Percentiles rank a stretch among this genome's conserved stretches.
phyloP scores from a whole-genome alignment of 495 filamentous ascomycete species.

The Talaromyces liani region DNA sequence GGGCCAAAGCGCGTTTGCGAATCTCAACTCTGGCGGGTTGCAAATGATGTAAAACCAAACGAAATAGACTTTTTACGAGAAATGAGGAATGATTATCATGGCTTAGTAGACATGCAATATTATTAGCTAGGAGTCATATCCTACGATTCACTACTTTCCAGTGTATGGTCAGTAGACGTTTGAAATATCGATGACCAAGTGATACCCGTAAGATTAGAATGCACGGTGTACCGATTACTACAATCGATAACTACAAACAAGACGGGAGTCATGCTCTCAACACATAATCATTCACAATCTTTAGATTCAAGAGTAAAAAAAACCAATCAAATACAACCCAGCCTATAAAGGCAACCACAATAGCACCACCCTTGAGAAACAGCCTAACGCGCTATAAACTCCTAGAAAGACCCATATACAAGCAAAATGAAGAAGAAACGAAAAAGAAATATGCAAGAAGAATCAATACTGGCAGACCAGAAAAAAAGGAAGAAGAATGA shows the following conservation, averaged over 20 bases:
- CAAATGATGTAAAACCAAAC: constrained; percentile 1
- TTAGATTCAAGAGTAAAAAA: not conserved
- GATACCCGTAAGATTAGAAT: too few relatives aligned
- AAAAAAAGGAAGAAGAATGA: not conserved
- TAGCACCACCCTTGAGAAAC: not conserved
- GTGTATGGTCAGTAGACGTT: too few relatives aligned
- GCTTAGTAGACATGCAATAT: not conserved
- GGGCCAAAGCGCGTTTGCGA: not conserved
- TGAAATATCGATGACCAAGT: too few relatives aligned
- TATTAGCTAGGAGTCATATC: too few relatives aligned
- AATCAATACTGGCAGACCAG: not conserved
- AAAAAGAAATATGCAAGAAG: not conserved
- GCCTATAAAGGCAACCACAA: not conserved
- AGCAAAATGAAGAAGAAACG: not conserved
- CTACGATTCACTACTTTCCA: too few relatives aligned
- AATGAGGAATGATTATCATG: not conserved
- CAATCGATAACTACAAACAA: too few relatives aligned
- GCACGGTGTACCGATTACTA: too few relatives aligned
- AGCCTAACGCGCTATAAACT: not conserved
- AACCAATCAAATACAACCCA: not conserved
- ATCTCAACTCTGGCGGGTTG: not conserved
- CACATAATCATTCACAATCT: too few relatives aligned
- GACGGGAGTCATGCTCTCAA: too few relatives aligned
- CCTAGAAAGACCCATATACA: not conserved
- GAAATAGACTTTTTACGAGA: not conserved